Evolutionary conservation across 2,329 filamentous ascomycete species (phyloP), one percentile per base, ranked within the genome.

Genomic region (Bipolaris oryzae): DNA sequence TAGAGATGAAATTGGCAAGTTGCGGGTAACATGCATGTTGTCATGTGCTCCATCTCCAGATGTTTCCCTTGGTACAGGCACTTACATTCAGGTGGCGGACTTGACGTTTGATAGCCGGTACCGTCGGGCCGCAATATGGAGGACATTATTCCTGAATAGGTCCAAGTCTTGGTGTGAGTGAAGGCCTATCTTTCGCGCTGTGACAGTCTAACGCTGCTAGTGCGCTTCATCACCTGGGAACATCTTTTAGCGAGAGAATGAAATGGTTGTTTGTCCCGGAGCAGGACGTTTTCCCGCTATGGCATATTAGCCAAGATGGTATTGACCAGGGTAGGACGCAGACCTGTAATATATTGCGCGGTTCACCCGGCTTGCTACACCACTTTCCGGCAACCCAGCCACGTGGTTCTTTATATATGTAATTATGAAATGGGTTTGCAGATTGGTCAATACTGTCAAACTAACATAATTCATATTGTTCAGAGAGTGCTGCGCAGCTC

Each of bases 221-320:
- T 34, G 50, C 47, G 28, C 23, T 50, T 52, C 50, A 31, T 49
- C 38, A 38, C 46, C 16, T 20, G 42, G 42, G 31, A 23, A 38
- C 20, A 20, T 23, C 9, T 5, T 45, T 50, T 38, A 34, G 51
- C 47, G n/a, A 52, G 37, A 55, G 48, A 33, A 44, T 25, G 5
- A 49, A 56, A 60, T 57, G 43, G 50, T 53, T 34, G 54, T 48
- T 58, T 50, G 28, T 42, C 61, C 43, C 37, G 41, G 49, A 47
- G 25, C 35, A 42, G 53, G 39, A 56, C 39, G 45, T 43, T 56
- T 33, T 50, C 48, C 50, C 57, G 50, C 45, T 43, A 42, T 43
- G 31, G 53, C 33, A 62, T 11, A 64, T 64, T 64, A 60, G 60
- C 61, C 61, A 64, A 64, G 59, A n/a, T 18, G 15, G 31, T 35